Evolutionary conservation across 352 stramenopile species (phyloP).

Genomic region (Globisporangium takayamanum): DNA sequence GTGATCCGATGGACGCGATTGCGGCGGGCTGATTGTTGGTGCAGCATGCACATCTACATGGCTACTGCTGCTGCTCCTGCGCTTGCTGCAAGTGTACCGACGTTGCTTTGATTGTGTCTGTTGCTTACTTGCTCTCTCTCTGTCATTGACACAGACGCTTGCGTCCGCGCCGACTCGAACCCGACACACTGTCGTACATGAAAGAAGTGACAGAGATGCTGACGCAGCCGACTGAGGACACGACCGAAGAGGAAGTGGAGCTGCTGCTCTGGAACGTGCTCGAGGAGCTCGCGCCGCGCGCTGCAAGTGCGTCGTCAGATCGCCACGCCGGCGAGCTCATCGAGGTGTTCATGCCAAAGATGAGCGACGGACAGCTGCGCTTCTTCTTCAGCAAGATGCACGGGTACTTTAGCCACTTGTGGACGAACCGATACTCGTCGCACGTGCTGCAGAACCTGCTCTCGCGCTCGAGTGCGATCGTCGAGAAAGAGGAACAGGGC

Average conservation of each 20-base stretch:
- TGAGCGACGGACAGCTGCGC: slow-evolving; percentile 61
- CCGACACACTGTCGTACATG: slow-evolving; percentile 73
- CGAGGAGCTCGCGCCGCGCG: slow-evolving; percentile 68
- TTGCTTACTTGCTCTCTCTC: neutral
- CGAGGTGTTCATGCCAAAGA: slow-evolving; percentile 65
- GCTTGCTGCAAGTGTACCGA: neutral
- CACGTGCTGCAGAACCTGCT: slow-evolving; percentile 78
- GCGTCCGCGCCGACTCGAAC: slow-evolving; percentile 65
- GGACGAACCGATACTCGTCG: slow-evolving; percentile 85
- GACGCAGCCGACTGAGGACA: slow-evolving; percentile 39
- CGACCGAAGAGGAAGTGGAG: slow-evolving; percentile 46
- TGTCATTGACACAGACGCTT: slow-evolving; percentile 33
- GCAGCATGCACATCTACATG: neutral
- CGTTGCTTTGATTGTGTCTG: neutral
- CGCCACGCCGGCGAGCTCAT: slow-evolving; percentile 65
- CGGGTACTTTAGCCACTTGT: slow-evolving; percentile 75
- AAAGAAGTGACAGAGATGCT: slow-evolving; percentile 81
- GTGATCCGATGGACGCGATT: no score
- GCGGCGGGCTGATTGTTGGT: neutral
- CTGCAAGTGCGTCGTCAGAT: slow-evolving; percentile 67
- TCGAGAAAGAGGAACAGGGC: slow-evolving; percentile 33
- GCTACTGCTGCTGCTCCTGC: neutral
- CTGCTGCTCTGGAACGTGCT: slow-evolving; percentile 78
- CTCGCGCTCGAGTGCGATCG: slow-evolving; percentile 45
- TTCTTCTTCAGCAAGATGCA: slow-evolving; percentile 78